Percentiles rank a stretch among this genome's conserved stretches.
These are phyloP conservation scores for Neltuma alba DNA, from an alignment of 306 rosid genomes.

Conservation along the genomic window DNA sequence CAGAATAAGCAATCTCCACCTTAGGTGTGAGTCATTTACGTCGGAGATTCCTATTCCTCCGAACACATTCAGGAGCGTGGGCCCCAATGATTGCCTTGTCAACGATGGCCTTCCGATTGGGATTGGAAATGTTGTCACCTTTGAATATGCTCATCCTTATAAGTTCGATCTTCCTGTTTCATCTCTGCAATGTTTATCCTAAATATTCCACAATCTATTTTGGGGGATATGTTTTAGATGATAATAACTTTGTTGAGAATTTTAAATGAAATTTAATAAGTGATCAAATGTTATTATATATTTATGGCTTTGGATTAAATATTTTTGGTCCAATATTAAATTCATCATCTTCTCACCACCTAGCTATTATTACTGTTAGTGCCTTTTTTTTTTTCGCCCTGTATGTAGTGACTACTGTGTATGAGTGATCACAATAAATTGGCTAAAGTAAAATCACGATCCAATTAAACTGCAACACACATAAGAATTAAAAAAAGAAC, in stretches of 20 bases:
- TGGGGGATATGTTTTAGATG: background rate
- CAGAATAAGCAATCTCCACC: background rate
- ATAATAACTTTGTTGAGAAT: background rate
- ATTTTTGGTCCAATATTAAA: background rate
- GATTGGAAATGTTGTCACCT: background rate
- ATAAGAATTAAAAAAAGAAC: background rate
- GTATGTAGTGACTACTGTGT: background rate
- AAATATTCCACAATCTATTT: background rate
- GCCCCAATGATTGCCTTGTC: background rate
- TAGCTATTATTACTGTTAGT: background rate
- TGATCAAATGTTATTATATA: background rate
- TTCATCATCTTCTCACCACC: background rate
- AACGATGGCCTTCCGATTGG: background rate
- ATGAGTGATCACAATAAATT: background rate
- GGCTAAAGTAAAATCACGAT: background rate
- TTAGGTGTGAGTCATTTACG: background rate
- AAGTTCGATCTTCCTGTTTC: background rate
- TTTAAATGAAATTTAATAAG: background rate
- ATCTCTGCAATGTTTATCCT: background rate
- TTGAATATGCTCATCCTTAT: background rate
- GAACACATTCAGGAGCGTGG: background rate
- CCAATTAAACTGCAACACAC: too few relatives aligned
- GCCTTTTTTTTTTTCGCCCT: background rate
- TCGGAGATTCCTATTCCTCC: background rate
- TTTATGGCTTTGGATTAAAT: background rate